Percentiles rank a stretch among this genome's conserved stretches.
These are phyloP conservation scores for Naganishia friedmannii DNA, from an alignment of 768 basidiomycete genomes.

Conservation along the genomic window DNA sequence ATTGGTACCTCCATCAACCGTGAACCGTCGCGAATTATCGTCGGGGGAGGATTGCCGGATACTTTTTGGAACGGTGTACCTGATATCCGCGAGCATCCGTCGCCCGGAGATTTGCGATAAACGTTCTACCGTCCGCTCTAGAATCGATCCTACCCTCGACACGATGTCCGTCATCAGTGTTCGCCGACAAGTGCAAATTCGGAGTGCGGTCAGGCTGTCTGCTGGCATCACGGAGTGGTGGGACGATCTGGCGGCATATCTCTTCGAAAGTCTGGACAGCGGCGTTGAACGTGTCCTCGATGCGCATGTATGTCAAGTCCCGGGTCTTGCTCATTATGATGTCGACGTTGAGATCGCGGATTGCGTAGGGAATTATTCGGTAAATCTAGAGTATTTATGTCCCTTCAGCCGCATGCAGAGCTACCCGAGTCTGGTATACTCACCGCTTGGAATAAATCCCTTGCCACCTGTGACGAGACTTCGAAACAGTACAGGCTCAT, in stretches of 20 bases:
- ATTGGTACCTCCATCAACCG: too few relatives aligned
- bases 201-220: background rate
- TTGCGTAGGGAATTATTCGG: constrained; percentile 8
- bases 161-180: background rate
- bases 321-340: background rate
- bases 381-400: background rate
- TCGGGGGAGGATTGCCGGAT: constrained; percentile 3
- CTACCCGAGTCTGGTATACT: background rate
- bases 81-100: background rate
- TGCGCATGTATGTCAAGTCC: background rate
- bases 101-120: background rate
- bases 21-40: background rate
- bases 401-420: too few relatives aligned
- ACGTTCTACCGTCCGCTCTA: background rate
- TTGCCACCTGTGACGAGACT: background rate
- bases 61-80: background rate
- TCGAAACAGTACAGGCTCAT: background rate
- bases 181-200: background rate
- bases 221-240: background rate
- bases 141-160: background rate
- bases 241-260: background rate
- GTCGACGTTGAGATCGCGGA: background rate
- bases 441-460: background rate
- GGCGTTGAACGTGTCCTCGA: constrained; percentile 2
- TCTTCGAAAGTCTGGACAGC: background rate